A percentile compares a stretch with the other conserved stretches of the same genome.
Evolutionary conservation across 225 moss, liverwort and hornwort genomes (phyloP).

Genomic region (Pseudisothecium myosuroides): DNA sequence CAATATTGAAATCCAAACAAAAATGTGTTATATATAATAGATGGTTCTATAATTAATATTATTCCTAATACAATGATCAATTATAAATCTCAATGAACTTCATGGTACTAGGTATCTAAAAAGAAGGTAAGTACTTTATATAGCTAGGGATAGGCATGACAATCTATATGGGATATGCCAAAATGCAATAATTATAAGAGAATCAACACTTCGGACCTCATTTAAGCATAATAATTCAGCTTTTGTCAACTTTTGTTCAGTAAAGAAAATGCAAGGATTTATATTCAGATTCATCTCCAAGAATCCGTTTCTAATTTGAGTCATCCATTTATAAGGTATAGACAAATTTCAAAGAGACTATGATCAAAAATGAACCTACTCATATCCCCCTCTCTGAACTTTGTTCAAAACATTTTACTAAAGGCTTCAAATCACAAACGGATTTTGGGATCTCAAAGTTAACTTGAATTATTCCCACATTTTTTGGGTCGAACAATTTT

Average conservation of each 20-base stretch:
- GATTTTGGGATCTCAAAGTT: rapidly evolving
- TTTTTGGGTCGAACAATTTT: rapidly evolving
- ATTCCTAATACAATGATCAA: too few species aligned
- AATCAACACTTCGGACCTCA: neutral
- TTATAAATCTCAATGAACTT: too few species aligned
- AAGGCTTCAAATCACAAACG: rapidly evolving
- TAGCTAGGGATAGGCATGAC: rapidly evolving
- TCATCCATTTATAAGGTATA: neutral
- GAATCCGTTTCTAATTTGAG: neutral
- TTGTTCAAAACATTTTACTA: rapidly evolving
- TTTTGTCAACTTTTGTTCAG: too few species aligned
- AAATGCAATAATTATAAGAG: neutral
- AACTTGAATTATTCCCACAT: neutral
- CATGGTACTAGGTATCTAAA: too few species aligned
- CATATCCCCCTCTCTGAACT: rapidly evolving
- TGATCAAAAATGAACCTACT: neutral
- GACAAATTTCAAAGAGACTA: neutral
- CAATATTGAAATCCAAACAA: too few species aligned
- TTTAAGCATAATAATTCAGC: neutral
- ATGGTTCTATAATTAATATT: too few species aligned
- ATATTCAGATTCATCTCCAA: neutral
- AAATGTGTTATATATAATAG: too few species aligned
- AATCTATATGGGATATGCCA: neutral
- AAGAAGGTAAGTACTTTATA: neutral
- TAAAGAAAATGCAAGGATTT: too few species aligned